phyloP scores from a whole-genome alignment of 1,284 basidiomycete species.

The Neolentinus lepideus region DNA sequence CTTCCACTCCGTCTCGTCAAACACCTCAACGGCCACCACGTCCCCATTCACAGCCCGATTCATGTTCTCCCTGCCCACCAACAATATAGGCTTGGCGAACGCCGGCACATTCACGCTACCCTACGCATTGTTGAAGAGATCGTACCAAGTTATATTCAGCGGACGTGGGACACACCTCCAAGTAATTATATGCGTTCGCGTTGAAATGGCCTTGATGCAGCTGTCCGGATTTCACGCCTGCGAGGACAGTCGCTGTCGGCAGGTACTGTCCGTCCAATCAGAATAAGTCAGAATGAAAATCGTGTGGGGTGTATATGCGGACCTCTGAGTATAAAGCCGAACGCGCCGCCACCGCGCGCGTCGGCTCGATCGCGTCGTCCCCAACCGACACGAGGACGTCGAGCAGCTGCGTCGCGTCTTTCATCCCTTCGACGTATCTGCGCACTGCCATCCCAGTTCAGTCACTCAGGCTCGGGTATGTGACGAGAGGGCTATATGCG shows the following conservation, averaged over 20 bases:
- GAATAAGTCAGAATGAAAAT: background rate
- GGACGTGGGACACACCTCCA: slow-evolving; percentile 69
- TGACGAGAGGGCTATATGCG: background rate
- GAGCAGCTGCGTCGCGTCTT: slow-evolving; percentile 56
- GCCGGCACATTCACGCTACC: slow-evolving; percentile 76
- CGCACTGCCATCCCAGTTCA: slow-evolving; percentile 47
- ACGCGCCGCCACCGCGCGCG: slow-evolving; percentile 41
- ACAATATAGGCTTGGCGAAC: slow-evolving; percentile 74
- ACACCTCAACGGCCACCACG: slow-evolving; percentile 86
- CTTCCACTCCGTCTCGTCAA: slow-evolving; percentile 89
- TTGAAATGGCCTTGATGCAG: slow-evolving; percentile 93
- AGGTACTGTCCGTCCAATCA: slow-evolving; percentile 60
- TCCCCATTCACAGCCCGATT: slow-evolving; percentile 95
- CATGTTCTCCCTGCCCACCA: slow-evolving; percentile 90
- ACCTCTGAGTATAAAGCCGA: slow-evolving; percentile 78
- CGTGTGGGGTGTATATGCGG: slow-evolving; percentile 16
- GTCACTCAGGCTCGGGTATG: no score
- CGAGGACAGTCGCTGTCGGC: slow-evolving; percentile 63
- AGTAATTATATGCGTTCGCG: slow-evolving; percentile 93
- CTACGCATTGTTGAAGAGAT: slow-evolving; percentile 27
- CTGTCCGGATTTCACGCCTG: slow-evolving; percentile 82
- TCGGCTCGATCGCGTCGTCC: slow-evolving; percentile 54
- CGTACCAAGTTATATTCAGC: no score
- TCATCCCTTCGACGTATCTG: slow-evolving; percentile 74
- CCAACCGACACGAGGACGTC: slow-evolving; percentile 75